Evolutionary conservation across 257 asterid genomes (phyloP).

Genomic region (Parsonsia alboflavescens): DNA sequence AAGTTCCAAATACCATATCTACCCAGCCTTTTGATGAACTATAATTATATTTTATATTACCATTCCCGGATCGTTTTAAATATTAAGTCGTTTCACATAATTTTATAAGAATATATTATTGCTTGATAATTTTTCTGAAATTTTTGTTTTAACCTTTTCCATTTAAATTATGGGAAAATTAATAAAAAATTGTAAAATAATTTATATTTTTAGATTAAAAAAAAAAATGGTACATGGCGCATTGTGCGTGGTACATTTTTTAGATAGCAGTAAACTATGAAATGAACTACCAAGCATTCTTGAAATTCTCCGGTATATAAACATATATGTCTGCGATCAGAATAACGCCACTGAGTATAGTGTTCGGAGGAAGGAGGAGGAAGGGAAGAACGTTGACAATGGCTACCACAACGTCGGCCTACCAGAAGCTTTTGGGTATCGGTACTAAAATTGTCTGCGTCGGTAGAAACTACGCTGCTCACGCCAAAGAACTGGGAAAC

Average conservation of each 20-base stretch:
- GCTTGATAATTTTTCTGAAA: no score
- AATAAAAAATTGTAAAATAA: no score
- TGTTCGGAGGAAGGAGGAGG: neutral
- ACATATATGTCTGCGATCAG: neutral
- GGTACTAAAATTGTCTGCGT: conserved; percentile 91
- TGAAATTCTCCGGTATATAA: neutral
- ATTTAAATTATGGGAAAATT: no score
- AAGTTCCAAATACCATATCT: neutral
- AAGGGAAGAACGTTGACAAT: conserved; percentile 20
- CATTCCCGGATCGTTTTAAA: no score
- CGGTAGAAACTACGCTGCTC: conserved; percentile 97
- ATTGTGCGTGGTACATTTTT: neutral
- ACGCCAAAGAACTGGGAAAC: conserved; percentile 93
- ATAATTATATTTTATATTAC: no score
- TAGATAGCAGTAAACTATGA: no score
- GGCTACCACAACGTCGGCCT: conserved; percentile 64
- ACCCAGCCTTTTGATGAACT: no score
- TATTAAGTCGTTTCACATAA: no score
- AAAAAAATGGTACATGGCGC: neutral
- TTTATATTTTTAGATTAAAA: no score
- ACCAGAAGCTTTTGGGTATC: conserved; percentile 57
- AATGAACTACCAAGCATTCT: no score
- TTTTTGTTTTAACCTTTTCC: no score
- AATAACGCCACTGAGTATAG: neutral
- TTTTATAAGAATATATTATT: no score